Evolutionary conservation across 306 rosid genomes (phyloP).

Genomic region (Prunus campanulata): DNA sequence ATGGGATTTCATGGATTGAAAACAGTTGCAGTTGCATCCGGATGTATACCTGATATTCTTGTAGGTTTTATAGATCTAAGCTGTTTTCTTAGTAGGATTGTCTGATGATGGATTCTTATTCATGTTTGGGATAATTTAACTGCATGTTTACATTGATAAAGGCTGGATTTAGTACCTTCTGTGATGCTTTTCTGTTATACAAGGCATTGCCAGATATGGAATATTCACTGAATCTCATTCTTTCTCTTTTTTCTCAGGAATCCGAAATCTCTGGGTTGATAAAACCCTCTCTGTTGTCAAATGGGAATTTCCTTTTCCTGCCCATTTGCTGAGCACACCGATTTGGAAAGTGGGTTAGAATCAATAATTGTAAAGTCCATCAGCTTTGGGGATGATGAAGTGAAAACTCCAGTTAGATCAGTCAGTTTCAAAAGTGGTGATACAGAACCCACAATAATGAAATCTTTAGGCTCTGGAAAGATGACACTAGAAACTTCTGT

Average conservation of each 20-base stretch:
- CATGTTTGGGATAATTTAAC: not conserved
- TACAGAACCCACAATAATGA: conserved; percentile 59
- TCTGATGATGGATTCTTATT: conserved; percentile 7
- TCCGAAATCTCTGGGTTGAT: conserved; percentile 22
- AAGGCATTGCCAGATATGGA: conserved; percentile 21
- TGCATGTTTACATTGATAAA: not conserved
- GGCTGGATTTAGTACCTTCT: conserved; percentile 7
- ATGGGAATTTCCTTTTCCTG: conserved; percentile 84
- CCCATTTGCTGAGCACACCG: conserved; percentile 59
- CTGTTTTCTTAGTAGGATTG: conserved; percentile 7
- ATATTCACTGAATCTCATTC: conserved; percentile 6
- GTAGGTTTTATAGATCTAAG: conserved; percentile 16
- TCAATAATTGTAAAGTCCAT: conserved; percentile 69
- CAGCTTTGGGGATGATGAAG: conserved; percentile 53
- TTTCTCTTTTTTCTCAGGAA: conserved; percentile 39
- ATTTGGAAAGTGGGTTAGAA: conserved; percentile 57
- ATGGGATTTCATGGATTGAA: not conserved
- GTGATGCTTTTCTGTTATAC: not conserved
- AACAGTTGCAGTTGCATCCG: not conserved
- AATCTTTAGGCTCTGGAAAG: conserved; percentile 63
- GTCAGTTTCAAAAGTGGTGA: conserved; percentile 64
- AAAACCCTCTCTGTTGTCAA: conserved; percentile 22
- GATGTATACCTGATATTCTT: not conserved
- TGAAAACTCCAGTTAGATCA: conserved; percentile 58
- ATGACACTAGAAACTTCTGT: conserved; percentile 75